phyloP scores from a whole-genome alignment of 768 basidiomycete species.

The Candolleomyces efflorescens region DNA sequence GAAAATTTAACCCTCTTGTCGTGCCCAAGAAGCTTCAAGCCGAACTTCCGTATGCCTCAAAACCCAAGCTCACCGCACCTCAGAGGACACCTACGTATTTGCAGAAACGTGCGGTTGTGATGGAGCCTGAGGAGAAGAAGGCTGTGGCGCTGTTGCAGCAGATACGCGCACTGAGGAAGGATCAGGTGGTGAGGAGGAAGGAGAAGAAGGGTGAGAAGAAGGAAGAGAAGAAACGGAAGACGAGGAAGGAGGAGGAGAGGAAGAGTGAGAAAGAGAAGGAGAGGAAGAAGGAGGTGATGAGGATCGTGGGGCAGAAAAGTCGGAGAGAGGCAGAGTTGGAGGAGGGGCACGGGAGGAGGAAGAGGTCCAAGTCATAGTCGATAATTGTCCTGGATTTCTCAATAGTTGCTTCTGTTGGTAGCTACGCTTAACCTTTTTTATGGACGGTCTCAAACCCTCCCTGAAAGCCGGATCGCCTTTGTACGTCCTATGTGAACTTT shows the following conservation, averaged over 20 bases:
- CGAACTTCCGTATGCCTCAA: constrained; percentile 85
- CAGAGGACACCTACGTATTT: constrained; percentile 80
- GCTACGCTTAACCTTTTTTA: too few species aligned
- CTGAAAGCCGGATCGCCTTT: too few species aligned
- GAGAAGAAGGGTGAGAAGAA: constrained; percentile 86
- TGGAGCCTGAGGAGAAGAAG: constrained; percentile 94
- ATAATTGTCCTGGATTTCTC: neutral
- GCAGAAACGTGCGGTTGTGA: constrained; percentile 90
- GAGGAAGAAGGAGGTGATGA: constrained; percentile 75
- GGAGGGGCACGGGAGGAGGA: constrained; percentile 49
- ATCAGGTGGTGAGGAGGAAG: constrained; percentile 71
- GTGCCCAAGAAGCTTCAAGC: constrained; percentile 90
- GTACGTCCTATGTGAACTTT: too few species aligned
- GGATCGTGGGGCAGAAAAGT: constrained; percentile 61
- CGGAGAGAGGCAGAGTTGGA: constrained; percentile 61
- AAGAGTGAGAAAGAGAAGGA: constrained; percentile 70
- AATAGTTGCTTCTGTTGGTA: too few species aligned
- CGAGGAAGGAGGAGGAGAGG: constrained; percentile 61
- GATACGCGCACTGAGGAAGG: constrained; percentile 87
- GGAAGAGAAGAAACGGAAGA: constrained; percentile 63
- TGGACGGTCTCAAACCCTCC: too few species aligned
- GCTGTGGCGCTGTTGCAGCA: constrained; percentile 91
- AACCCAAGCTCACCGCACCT: constrained; percentile 78
- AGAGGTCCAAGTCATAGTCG: constrained; percentile 43
- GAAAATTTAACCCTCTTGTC: constrained; percentile 89